Evolutionary conservation across 2,329 filamentous ascomycete species (phyloP).

Genomic region (Colletotrichum horii): DNA sequence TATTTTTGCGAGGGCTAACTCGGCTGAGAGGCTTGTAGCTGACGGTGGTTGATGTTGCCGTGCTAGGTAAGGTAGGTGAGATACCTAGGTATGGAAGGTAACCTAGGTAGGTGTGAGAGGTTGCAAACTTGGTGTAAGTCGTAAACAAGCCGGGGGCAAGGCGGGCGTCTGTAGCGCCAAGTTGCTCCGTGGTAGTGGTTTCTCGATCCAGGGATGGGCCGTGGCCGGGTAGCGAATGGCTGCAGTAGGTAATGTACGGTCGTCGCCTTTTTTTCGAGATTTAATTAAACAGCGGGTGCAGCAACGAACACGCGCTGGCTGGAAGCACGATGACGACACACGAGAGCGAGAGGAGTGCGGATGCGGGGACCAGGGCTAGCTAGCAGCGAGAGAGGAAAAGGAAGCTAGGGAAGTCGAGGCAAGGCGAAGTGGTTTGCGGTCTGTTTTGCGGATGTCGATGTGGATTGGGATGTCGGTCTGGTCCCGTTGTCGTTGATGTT

Average conservation of each 20-base stretch:
- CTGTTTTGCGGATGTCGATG: background rate
- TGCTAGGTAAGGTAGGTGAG: background rate
- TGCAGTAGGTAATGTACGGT: too few species aligned
- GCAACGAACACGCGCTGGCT: background rate
- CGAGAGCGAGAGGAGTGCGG: background rate
- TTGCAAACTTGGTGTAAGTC: constrained; percentile 1
- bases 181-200: background rate
- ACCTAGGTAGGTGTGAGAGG: background rate
- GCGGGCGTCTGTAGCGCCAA: background rate
- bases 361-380: constrained; percentile 8
- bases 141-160: background rate
- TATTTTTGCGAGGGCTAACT: constrained; percentile 8
- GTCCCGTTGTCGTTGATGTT: background rate
- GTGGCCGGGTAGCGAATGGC: background rate
- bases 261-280: background rate
- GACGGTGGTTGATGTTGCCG: background rate
- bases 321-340: constrained; percentile 22
- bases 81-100: background rate
- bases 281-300: constrained; percentile 6
- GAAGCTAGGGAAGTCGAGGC: background rate
- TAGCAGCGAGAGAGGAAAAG: background rate
- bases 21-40: background rate
- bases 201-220: background rate
- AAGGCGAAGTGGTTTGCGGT: background rate
- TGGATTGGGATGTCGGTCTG: background rate